Evolutionary conservation across 164 flowering plant genomes (phyloP), one percentile per base, ranked within the genome.

Genomic region (Hamamelis virginiana): DNA sequence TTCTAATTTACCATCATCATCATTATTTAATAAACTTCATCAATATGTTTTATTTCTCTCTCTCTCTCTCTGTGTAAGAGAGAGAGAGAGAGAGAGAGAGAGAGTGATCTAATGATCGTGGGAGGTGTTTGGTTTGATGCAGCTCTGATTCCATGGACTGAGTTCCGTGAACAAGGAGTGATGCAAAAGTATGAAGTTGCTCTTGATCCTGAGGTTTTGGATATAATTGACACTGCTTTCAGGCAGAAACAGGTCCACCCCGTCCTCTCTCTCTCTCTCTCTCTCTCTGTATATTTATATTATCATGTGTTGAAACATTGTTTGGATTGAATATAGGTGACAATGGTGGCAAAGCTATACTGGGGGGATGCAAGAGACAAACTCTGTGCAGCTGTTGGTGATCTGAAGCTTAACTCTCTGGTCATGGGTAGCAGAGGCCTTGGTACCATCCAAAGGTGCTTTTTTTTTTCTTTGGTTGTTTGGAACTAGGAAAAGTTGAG

Each of bases 281-380:
- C 64, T 41, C 14, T 59, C 22, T 21, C 18, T 27, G 15, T 11
- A 28, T 53, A 41, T 14, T 1, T 44, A 1, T 13, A 16, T 47
- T 66, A 33, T 33, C 41, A 33, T 33, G 41, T 33, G 6, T 33
- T 6, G 6, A 33, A 33, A 33, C 6, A 6, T 33, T 33, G 6
- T 33, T 33, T 33, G 41, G 6, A 33, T 2, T 33, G 1, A 27
- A 27, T 66, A 21, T 12, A 86, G 96, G 87, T 76, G 67, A 81
- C 61, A 0, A 78, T 91, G n/a, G 80, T 88, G 38, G 68, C 77
- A 6, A 91, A 89, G 76, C 5, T 91, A 5, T 91, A 85, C 64
- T 89, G 91, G 90, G 97, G 97, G 10, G 97, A 91, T 78, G 89
- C 97, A 5, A 83, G 97, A 71, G 97, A 91, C 71, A 89, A 82